These are phyloP conservation scores for Sporormia fimetaria DNA, from an alignment of 495 filamentous ascomycete species.

Conservation along the genomic window DNA sequence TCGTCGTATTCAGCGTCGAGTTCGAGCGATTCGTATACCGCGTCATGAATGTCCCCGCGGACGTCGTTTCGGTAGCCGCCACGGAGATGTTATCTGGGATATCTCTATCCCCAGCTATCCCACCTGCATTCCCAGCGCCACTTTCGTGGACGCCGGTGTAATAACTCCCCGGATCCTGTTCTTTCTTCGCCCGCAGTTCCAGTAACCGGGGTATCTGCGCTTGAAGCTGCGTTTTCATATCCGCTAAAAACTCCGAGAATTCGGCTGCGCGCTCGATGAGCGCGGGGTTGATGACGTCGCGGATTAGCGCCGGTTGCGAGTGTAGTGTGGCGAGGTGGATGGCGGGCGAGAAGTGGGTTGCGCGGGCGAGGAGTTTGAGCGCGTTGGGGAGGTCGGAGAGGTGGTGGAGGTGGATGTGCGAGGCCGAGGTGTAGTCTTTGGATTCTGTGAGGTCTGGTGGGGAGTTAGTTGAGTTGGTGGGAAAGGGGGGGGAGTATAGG, in stretches of 20 bases:
- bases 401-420: conserved; percentile 70
- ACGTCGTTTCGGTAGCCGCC: conserved; percentile 72
- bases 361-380: conserved; percentile 64
- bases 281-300: conserved; percentile 57
- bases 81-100: conserved; percentile 86
- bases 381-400: conserved; percentile 57
- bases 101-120: conserved; percentile 40
- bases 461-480: too few species aligned
- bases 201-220: conserved; percentile 75
- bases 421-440: conserved; percentile 71
- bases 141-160: conserved; percentile 29
- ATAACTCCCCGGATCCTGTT: conserved; percentile 59
- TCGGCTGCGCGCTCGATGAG: conserved; percentile 64
- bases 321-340: conserved; percentile 53
- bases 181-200: conserved; percentile 69
- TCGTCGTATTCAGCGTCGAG: conserved; percentile 53
- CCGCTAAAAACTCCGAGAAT: conserved; percentile 79
- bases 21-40: conserved; percentile 73
- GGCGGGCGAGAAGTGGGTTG: conserved; percentile 73
- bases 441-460: conserved; percentile 66
- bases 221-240: conserved; percentile 72
- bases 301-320: conserved; percentile 38
- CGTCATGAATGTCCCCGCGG: conserved; percentile 74
- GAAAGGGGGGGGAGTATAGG: too few species aligned
- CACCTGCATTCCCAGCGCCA: conserved; percentile 43